Evolutionary conservation across 2,329 filamentous ascomycete species (phyloP), one percentile per base, ranked within the genome.

Genomic region (Fusarium sterilihyphosum): DNA sequence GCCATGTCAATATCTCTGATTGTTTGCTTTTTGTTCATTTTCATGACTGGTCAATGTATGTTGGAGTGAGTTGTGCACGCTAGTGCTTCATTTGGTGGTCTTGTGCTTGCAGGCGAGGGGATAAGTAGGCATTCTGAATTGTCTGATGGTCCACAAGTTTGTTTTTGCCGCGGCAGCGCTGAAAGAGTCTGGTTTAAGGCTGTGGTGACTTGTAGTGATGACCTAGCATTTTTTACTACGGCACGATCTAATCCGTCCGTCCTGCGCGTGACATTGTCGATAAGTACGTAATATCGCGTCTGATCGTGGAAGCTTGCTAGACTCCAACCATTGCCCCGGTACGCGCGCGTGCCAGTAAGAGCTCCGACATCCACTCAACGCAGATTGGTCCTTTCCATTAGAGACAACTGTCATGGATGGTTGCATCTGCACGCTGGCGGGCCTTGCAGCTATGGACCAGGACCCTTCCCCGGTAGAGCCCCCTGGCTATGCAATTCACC

Each of bases 251-350:
- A 67, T 65, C 56, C 65, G 62, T 60, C 67, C 54, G 61, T 52
- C 62, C 65, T 58, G 67, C 70, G 73, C 62, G 71, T 76, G 73
- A 77, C 76, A 75, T 70, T 61, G 53, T 64, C 50, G 47, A 62
- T 53, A 75, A 65, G 71, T 73, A 73, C 63, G 76, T 71, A 74
- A 76, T 74, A 64, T 66, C 71, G 73, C 61, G 67, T 60, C 64
- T 71, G 68, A 73, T 78, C 71, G 63, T 60, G 67, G 77, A 73
- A 69, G 71, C 68, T 70, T 75, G 57, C 64, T 70, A 70, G 63
- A 58, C 63, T 73, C 73, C 70, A 67, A 78, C 77, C 77, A 70
- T 58, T 73, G 73, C 65, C 67, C 75, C 70, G 77, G 77, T 78
- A 78, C 70, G 49, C 61, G 67, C 76, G 71, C 62, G 73, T 76